Conservation (phyloP, 2,329 filamentous ascomycete species). For the Penicillium rolfsii region DNA sequence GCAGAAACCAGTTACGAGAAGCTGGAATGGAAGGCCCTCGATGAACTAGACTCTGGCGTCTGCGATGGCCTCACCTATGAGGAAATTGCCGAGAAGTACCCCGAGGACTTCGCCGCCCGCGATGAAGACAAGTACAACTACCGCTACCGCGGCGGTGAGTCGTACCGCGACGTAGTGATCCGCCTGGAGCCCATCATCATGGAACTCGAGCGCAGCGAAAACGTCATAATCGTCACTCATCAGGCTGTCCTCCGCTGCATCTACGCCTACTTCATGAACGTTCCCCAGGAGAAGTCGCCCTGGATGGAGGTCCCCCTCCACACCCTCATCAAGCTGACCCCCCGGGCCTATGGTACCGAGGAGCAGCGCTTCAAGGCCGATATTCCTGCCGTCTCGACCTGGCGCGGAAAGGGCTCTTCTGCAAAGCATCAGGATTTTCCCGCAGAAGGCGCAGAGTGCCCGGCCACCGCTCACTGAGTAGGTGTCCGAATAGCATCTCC, state of each 20-base stretch:
- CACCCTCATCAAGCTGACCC: slow-evolving; percentile 94
- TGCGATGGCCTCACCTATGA: slow-evolving; percentile 97
- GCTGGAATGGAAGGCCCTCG: slow-evolving; percentile 96
- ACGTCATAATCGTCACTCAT: slow-evolving; percentile 97
- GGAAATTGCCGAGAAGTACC: slow-evolving; percentile 87
- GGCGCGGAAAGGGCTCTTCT: slow-evolving; percentile 89
- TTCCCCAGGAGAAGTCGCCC: slow-evolving; percentile 85
- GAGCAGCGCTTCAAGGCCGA: slow-evolving; percentile 86
- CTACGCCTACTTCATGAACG: slow-evolving; percentile 99
- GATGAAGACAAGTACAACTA: slow-evolving; percentile 99
- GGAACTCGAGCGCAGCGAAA: slow-evolving; percentile 94
- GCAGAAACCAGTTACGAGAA: slow-evolving; percentile 75
- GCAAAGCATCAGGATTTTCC: slow-evolving; percentile 73
- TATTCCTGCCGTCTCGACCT: slow-evolving; percentile 94
- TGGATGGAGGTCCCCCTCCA: slow-evolving; percentile 99
- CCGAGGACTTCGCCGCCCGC: slow-evolving; percentile 91
- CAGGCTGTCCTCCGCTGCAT: slow-evolving; percentile 96
- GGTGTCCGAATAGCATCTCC: neutral
- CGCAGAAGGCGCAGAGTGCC: slow-evolving; percentile 24
- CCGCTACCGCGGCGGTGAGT: slow-evolving; percentile 94
- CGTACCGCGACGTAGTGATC: slow-evolving; percentile 94
- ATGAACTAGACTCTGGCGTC: slow-evolving; percentile 94
- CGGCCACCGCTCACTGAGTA: neutral
- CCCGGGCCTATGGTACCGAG: slow-evolving; percentile 89
- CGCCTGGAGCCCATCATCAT: slow-evolving; percentile 98